Evolutionary conservation across 1,284 basidiomycete genomes (phyloP), one percentile per base, ranked within the genome.

Genomic region (Sanghuangporus baumii): DNA sequence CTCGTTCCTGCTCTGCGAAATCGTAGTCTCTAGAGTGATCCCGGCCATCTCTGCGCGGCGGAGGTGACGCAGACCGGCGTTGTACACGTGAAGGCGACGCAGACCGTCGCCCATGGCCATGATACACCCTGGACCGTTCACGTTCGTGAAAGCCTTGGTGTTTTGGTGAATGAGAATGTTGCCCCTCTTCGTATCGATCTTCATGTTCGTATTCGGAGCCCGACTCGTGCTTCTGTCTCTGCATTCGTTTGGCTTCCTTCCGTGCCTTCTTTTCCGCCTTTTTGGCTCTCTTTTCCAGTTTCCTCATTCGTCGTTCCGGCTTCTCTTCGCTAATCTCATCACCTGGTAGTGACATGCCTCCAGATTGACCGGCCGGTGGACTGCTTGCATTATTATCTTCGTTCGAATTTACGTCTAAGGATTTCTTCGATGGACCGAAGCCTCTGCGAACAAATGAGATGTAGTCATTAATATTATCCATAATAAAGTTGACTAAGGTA

Each of bases 371-470:
- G 12, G 59, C 60, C 36, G 23, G 48, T 18, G 62, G 57, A 20
- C 55, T 58, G 7, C 23, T 62, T 38, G 52, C 55, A 6, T 48
- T 54, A 23, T 55, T 48, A 16, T 52, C 61, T 4, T 18, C 52
- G 23, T 48, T 61, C 36, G 59, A 4, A 2, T 43, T 61, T 43
- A 65, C 55, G 67, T 68, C 60, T 67, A 61, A 55, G 20, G 65
- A 51, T 43, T 67, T 65, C 31, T 61, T 56, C 38, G 65, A 57
- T n/a, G 71, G 69, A 41, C 68, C 69, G 54, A 71, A 73, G 11
- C 72, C 78, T 57, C 75, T 64, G 37, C 16, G 20, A 36, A 50
- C 1, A 6, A 50, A 48, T 20, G 16, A 57, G 26, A 60, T 4
- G 6, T 34, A 6, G 41, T 47, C 43, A 4, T 8, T 18, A 37